These are phyloP conservation scores for Auricularia sp. DNA, from an alignment of 768 basidiomycete species.

Conservation along the genomic window DNA sequence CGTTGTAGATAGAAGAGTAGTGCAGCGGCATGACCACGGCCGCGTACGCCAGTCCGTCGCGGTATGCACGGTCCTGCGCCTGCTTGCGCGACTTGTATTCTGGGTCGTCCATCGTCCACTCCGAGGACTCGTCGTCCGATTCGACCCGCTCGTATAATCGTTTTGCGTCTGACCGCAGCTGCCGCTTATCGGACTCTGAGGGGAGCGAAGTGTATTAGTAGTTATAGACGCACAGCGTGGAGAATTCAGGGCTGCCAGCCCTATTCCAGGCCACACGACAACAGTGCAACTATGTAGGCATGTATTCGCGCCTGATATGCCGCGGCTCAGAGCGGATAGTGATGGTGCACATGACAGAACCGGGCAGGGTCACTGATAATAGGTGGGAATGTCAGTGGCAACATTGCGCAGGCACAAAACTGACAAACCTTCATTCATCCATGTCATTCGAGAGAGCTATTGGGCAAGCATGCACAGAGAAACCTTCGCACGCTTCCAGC, in stretches of 20 bases:
- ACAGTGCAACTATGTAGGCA: too few relatives aligned
- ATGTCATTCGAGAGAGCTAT: too few relatives aligned
- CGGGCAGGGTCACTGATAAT: too few relatives aligned
- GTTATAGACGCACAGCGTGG: background rate
- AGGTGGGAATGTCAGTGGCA: too few relatives aligned
- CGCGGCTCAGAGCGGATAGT: too few relatives aligned
- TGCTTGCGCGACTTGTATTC: conserved; percentile 53
- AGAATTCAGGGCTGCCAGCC: background rate
- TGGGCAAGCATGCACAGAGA: too few relatives aligned
- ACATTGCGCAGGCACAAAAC: too few relatives aligned
- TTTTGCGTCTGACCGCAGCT: conserved; percentile 58
- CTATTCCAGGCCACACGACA: too few relatives aligned
- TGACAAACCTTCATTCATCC: too few relatives aligned
- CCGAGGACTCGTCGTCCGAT: conserved; percentile 11
- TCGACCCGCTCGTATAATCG: conserved; percentile 48
- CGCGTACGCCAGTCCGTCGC: conserved; percentile 78
- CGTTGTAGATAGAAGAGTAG: conserved; percentile 70
- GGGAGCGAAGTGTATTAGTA: conserved; percentile 7
- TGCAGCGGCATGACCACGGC: conserved; percentile 79
- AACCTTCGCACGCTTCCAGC: too few relatives aligned
- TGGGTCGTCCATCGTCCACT: conserved; percentile 34
- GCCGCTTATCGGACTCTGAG: conserved; percentile 52
- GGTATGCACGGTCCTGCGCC: conserved; percentile 44
- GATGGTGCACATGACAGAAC: too few relatives aligned
- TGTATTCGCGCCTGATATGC: too few relatives aligned